phyloP scores from a whole-genome alignment of 1,139 yeast genomes.

The Suhomyces taliae region DNA sequence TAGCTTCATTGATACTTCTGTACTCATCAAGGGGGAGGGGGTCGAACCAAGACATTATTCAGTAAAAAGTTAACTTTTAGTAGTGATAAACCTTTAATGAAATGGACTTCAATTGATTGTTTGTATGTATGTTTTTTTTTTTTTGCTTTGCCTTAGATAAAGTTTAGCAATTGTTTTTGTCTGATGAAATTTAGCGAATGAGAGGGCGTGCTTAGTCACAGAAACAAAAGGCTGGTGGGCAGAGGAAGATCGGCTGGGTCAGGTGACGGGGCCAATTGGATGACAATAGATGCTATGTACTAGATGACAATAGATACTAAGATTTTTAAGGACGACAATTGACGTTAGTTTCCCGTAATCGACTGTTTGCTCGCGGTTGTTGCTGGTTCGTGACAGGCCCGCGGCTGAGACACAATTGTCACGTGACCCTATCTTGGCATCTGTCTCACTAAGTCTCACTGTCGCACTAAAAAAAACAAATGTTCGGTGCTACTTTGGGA shows the following conservation, averaged over 20 bases:
- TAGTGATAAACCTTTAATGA: too few species aligned
- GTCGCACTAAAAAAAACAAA: neutral
- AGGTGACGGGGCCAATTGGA: neutral
- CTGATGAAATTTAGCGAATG: neutral
- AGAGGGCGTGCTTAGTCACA: neutral
- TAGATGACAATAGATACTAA: too few species aligned
- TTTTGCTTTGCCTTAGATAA: too few species aligned
- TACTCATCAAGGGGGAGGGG: slow-evolving; percentile 35
- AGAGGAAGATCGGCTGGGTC: neutral
- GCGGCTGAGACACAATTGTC: too few species aligned
- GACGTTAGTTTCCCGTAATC: neutral
- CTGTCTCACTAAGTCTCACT: too few species aligned
- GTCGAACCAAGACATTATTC: slow-evolving; percentile 22
- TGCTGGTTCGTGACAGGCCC: neutral
- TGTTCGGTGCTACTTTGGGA: neutral
- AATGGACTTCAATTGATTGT: too few species aligned
- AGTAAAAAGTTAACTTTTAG: too few species aligned
- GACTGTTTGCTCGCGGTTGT: neutral
- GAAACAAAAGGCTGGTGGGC: too few species aligned
- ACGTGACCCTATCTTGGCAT: neutral
- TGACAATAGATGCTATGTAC: too few species aligned
- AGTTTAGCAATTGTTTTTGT: too few species aligned
- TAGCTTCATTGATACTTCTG: slow-evolving; percentile 24
- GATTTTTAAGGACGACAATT: neutral
- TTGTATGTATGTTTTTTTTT: neutral